Conservation (phyloP, 805 yeast genomes). For the Yueomyces sp. region DNA sequence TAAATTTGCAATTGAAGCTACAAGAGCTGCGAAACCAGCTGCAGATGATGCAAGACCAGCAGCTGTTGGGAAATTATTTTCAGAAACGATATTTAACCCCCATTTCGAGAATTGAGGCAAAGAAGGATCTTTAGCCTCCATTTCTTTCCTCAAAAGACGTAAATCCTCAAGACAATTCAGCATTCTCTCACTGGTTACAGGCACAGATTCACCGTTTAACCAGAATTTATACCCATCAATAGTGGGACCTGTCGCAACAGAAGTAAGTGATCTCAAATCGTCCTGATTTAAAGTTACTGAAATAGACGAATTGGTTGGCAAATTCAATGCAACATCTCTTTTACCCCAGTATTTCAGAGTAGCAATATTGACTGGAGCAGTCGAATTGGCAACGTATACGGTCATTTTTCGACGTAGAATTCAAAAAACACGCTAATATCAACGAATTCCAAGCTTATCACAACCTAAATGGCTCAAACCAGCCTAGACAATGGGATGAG, state of each 20-base stretch:
- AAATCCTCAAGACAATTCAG: constrained; percentile 67
- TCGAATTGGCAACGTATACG: constrained; percentile 61
- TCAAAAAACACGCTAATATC: not conserved
- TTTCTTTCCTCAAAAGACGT: constrained; percentile 46
- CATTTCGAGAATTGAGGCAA: constrained; percentile 51
- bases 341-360: constrained; percentile 99
- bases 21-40: constrained; percentile 96
- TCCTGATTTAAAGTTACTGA: constrained; percentile 88
- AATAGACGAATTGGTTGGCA: constrained; percentile 93
- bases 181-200: constrained; percentile 48
- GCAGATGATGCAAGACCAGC: constrained; percentile 98
- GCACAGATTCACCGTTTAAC: constrained; percentile 77
- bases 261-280: constrained; percentile 83
- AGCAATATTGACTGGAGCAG: constrained; percentile 97
- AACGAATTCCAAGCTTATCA: not conserved
- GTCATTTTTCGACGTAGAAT: constrained; percentile 25
- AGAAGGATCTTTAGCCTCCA: constrained; percentile 40
- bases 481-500: not conserved
- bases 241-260: constrained; percentile 55
- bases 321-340: constrained; percentile 73
- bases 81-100: constrained; percentile 72
- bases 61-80: constrained; percentile 97
- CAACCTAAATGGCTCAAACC: not conserved
- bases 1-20: constrained; percentile 73
- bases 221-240: constrained; percentile 58